A percentile compares a stretch with the other conserved stretches of the same genome.
Conservation (phyloP, 1,284 basidiomycete genomes). For the Puccinia horiana region DNA sequence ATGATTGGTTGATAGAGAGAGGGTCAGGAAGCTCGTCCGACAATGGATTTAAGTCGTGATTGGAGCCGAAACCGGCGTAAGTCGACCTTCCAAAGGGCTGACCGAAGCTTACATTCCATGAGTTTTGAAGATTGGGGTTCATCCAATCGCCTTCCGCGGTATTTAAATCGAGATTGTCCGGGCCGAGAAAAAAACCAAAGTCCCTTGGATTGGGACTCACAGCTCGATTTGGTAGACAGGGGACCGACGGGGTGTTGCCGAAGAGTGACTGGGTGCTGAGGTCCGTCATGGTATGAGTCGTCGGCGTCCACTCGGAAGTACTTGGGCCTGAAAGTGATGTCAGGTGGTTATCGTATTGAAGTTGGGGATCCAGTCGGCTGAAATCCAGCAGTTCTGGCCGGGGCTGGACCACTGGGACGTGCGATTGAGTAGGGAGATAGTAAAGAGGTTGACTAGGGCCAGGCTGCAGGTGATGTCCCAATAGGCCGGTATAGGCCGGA, state of each 20-base stretch:
- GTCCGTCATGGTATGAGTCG: not conserved
- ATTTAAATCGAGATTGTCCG: not conserved
- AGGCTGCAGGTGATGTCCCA: not conserved
- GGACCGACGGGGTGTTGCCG: not conserved
- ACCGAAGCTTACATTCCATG: not conserved
- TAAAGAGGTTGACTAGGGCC: not conserved
- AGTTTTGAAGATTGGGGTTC: not conserved
- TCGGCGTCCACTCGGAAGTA: not conserved
- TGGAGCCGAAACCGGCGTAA: not conserved
- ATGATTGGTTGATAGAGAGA: not conserved
- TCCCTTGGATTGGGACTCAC: not conserved
- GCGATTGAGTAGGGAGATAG: not conserved
- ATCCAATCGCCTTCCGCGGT: not conserved
- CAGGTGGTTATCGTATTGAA: slow-evolving; percentile 12
- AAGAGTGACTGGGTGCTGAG: not conserved
- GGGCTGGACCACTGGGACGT: not conserved
- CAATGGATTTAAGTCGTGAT: not conserved
- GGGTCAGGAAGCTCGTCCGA: not conserved
- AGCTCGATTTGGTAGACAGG: not conserved
- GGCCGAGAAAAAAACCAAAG: not conserved
- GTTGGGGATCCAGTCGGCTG: slow-evolving; percentile 29
- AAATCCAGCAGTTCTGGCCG: slow-evolving; percentile 26
- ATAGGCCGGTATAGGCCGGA: not conserved
- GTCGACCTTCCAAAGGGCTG: not conserved
- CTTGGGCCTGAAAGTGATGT: not conserved